phyloP scores from a whole-genome alignment of 495 filamentous ascomycete genomes.

The Halenospora varia region DNA sequence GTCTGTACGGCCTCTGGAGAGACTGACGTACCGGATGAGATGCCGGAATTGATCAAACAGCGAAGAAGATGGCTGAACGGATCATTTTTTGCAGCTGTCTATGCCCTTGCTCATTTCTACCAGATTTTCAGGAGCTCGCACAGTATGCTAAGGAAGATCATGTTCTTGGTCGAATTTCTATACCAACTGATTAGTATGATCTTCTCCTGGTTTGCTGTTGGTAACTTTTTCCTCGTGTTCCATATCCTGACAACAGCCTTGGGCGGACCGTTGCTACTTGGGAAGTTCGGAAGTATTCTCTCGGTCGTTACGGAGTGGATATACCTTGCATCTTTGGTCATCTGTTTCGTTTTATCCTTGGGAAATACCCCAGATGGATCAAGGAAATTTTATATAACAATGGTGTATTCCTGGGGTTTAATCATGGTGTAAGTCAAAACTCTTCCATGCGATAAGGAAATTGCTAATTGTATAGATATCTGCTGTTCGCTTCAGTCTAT shows the following conservation, averaged over 20 bases:
- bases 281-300: conserved; percentile 74
- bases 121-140: conserved; percentile 94
- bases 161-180: conserved; percentile 89
- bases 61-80: conserved; percentile 95
- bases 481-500: conserved; percentile 79
- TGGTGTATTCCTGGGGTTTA: conserved; percentile 63
- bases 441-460: conserved; percentile 55
- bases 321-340: conserved; percentile 77
- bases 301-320: conserved; percentile 80
- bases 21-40: conserved; percentile 90
- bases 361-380: conserved; percentile 95
- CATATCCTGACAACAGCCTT: conserved; percentile 74
- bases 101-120: conserved; percentile 87
- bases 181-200: conserved; percentile 85
- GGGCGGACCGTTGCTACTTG: conserved; percentile 77
- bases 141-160: conserved; percentile 75
- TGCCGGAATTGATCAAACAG: conserved; percentile 92
- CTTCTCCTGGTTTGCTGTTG: conserved; percentile 94
- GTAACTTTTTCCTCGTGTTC: conserved; percentile 33
- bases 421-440: conserved; percentile 96
- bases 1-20: conserved; percentile 93
- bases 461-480: conserved; percentile 50
- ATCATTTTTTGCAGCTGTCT: conserved; percentile 96
- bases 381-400: conserved; percentile 76
- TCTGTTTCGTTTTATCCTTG: conserved; percentile 94